These are phyloP conservation scores for Neonectria punicea DNA, from an alignment of 2,329 filamentous ascomycete species.

Conservation along the genomic window DNA sequence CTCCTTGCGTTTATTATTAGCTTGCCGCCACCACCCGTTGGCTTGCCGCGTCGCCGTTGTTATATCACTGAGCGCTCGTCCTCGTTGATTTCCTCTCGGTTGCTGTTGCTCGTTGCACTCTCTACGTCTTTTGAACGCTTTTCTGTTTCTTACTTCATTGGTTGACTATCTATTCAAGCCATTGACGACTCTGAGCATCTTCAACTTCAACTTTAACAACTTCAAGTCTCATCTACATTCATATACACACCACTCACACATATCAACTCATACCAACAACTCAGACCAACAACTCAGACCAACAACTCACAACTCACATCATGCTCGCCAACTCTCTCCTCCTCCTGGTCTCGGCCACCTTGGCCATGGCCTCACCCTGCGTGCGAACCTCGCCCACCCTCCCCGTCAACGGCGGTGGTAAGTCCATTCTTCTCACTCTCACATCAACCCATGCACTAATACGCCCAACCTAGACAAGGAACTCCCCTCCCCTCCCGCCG, in stretches of 20 bases:
- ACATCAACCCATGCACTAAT: slow-evolving; percentile 31
- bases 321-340: slow-evolving; percentile 51
- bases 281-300: neutral
- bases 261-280: slow-evolving; percentile 4
- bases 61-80: slow-evolving; percentile 14
- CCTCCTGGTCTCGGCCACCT: slow-evolving; percentile 48
- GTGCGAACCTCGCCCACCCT: slow-evolving; percentile 43
- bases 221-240: slow-evolving; percentile 26
- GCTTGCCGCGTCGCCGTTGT: slow-evolving; percentile 20
- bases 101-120: neutral
- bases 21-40: slow-evolving; percentile 35
- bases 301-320: slow-evolving; percentile 2
- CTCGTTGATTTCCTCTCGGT: neutral
- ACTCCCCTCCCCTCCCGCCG: slow-evolving; percentile 55
- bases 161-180: slow-evolving; percentile 29
- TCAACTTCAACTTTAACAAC: slow-evolving; percentile 1
- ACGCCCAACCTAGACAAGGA: slow-evolving; percentile 48
- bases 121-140: neutral
- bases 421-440: slow-evolving; percentile 29
- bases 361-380: slow-evolving; percentile 46
- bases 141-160: slow-evolving; percentile 17
- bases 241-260: slow-evolving; percentile 6
- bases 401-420: slow-evolving; percentile 53
- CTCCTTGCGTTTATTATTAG: slow-evolving; percentile 44
- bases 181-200: slow-evolving; percentile 23